phyloP scores from a whole-genome alignment of 1,284 basidiomycete genomes.

The Xanthoconium separans region DNA sequence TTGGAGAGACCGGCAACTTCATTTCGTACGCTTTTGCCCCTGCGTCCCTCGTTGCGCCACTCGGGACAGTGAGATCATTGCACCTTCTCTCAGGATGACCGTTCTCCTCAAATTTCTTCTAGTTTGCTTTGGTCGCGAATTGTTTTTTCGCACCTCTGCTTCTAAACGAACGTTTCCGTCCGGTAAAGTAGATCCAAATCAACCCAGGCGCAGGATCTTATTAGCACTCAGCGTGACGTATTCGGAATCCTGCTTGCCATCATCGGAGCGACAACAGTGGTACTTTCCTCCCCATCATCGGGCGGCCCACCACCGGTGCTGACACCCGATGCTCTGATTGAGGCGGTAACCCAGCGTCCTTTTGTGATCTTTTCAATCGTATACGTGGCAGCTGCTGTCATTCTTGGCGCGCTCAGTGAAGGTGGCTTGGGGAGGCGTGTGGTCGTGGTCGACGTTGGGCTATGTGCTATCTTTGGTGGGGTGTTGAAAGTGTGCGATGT shows the following conservation, averaged over 20 bases:
- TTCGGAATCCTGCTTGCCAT: slow-evolving; percentile 83
- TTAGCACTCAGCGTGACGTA: slow-evolving; percentile 63
- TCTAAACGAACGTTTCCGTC: slow-evolving; percentile 75
- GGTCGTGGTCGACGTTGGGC: slow-evolving; percentile 85
- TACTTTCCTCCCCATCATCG: slow-evolving; percentile 74
- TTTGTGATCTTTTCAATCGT: slow-evolving; percentile 76
- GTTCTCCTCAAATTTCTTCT: not conserved
- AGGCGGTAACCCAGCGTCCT: slow-evolving; percentile 65
- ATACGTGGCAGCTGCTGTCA: slow-evolving; percentile 54
- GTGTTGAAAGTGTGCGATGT: slow-evolving; percentile 1
- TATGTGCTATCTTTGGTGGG: slow-evolving; percentile 85
- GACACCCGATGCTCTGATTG: slow-evolving; percentile 66
- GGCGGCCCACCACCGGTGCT: slow-evolving; percentile 54
- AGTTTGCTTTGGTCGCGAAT: slow-evolving; percentile 92
- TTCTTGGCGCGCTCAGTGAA: slow-evolving; percentile 65
- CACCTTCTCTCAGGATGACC: not conserved
- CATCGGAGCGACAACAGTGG: slow-evolving; percentile 89
- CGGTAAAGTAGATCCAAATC: slow-evolving; percentile 39
- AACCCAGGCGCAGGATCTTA: slow-evolving; percentile 5
- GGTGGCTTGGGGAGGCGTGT: slow-evolving; percentile 58
- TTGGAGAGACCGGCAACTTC: slow-evolving; percentile 92
- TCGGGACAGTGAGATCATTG: slow-evolving; percentile 74
- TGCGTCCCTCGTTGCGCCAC: slow-evolving; percentile 91
- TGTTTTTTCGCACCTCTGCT: slow-evolving; percentile 92
- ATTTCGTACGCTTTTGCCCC: slow-evolving; percentile 88